Conservation (phyloP, 148 eudicot species). For the Selenicereus undatus region DNA sequence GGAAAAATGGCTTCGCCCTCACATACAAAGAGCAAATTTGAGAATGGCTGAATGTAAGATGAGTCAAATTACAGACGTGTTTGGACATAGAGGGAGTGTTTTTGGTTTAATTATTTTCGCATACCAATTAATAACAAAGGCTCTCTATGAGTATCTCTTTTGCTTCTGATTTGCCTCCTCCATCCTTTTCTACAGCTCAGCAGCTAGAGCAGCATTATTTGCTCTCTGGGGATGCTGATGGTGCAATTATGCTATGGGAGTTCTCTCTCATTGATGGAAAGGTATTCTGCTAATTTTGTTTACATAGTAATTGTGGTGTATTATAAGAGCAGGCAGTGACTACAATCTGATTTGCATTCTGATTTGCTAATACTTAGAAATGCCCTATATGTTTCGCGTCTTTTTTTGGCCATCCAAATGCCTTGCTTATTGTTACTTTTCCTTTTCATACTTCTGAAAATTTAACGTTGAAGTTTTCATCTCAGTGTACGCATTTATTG, state of each 20-base stretch:
- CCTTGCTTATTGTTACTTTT: not conserved
- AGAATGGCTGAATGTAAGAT: not conserved
- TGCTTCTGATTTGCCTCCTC: not conserved
- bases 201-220: conserved; percentile 53
- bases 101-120: not conserved
- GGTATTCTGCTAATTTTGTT: conserved; percentile 33
- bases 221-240: conserved; percentile 83
- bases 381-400: not conserved
- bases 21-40: not conserved
- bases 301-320: not conserved
- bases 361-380: not conserved
- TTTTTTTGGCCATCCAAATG: not conserved
- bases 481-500: not conserved
- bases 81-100: not conserved
- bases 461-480: not conserved
- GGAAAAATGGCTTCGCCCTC: not conserved
- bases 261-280: conserved; percentile 48
- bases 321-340: not conserved
- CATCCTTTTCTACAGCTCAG: conserved; percentile 40
- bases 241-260: conserved; percentile 71
- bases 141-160: not conserved
- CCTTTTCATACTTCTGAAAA: not conserved
- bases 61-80: not conserved
- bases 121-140: not conserved
- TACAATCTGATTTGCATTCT: not conserved